Percentiles rank a stretch among this genome's conserved stretches.
These are phyloP conservation scores for Boletus edulis DNA, from an alignment of 768 basidiomycete species.

Conservation along the genomic window DNA sequence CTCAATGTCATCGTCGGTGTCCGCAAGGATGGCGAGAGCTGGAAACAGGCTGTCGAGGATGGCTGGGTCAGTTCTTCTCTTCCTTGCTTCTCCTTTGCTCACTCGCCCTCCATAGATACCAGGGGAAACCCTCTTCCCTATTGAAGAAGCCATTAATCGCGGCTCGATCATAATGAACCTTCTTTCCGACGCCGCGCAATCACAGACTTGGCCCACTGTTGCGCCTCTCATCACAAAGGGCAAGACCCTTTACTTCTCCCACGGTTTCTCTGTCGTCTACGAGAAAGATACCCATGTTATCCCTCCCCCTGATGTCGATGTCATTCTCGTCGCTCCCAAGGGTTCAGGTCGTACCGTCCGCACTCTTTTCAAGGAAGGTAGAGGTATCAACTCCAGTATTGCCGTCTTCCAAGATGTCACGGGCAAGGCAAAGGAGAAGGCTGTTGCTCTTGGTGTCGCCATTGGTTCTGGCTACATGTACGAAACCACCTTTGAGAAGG, in stretches of 20 bases:
- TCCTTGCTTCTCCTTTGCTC: background rate
- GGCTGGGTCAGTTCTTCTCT: slow-evolving; percentile 71
- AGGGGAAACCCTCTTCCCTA: slow-evolving; percentile 96
- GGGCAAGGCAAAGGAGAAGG: slow-evolving; percentile 97
- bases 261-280: slow-evolving; percentile 99
- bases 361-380: slow-evolving; percentile 99
- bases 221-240: slow-evolving; percentile 97
- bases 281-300: slow-evolving; percentile 95
- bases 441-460: slow-evolving; percentile 89
- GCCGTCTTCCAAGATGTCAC: slow-evolving; percentile 98
- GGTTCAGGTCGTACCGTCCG: slow-evolving; percentile 99
- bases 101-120: slow-evolving; percentile 57
- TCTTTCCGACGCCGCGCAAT: slow-evolving; percentile 98
- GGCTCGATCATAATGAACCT: slow-evolving; percentile 99
- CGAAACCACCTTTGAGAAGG: slow-evolving; percentile 99
- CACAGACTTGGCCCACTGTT: slow-evolving; percentile 86
- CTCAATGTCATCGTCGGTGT: slow-evolving; percentile 99
- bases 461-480: slow-evolving; percentile 98
- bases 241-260: slow-evolving; percentile 99
- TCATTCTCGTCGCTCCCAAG: slow-evolving; percentile 99
- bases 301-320: slow-evolving; percentile 91
- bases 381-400: slow-evolving; percentile 94
- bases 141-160: slow-evolving; percentile 92
- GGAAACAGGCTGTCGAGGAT: slow-evolving; percentile 93
- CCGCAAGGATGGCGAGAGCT: slow-evolving; percentile 93